Base-by-base conservation (phyloP, 306 rosid species). In the Calophaca sinica region DNA sequence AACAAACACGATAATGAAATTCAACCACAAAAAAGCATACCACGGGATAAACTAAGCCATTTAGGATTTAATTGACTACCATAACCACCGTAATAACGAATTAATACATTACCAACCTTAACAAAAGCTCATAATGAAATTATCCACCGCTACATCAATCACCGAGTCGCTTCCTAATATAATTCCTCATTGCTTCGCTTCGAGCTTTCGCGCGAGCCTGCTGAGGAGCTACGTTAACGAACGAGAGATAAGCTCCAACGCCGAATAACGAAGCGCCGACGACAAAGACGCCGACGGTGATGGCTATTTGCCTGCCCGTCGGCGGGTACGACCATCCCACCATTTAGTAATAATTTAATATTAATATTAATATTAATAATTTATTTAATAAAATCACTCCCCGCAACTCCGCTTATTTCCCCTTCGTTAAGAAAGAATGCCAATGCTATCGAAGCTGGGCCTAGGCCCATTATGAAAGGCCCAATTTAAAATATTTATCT, bases 271-370 rank as follows among this genome's bases (percentile, higher is more conserved):
- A 80, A 54, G 59, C 79, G 31, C 83, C 83, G 32, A 46, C 0
- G 1, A 49, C 5, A 41, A 73, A 73, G 1, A 57, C 29, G 61
- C 39, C 74, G 70, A 6, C 75, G 41, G 70, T 73, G 14, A 38
- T 12, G 14, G 79, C 79, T 10, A 73, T 0, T 73, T 80, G 79
- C 46, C 49, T 57, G 2, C 13, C 31, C 46, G 83, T 79, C 63
- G 83, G 75, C 31, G 79, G 83, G 20, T 79, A 79, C 49, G 79
- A 65, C 83, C 83, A 79, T 32, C 65, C 3, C 46, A 67, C 74
- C 81, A 77, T 68, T 35, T 45, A 20, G 1, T 20, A 20, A 20
- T 44, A 44, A 45, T 9, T 12, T 48, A 48, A 48, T 42, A n/a
- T n/a, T n/a, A n/a, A n/a, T n/a, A n/a, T 20, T 20, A 20, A 42